phyloP scores from a whole-genome alignment of 1,284 basidiomycete genomes.

The Apiotrichum laibachii region DNA sequence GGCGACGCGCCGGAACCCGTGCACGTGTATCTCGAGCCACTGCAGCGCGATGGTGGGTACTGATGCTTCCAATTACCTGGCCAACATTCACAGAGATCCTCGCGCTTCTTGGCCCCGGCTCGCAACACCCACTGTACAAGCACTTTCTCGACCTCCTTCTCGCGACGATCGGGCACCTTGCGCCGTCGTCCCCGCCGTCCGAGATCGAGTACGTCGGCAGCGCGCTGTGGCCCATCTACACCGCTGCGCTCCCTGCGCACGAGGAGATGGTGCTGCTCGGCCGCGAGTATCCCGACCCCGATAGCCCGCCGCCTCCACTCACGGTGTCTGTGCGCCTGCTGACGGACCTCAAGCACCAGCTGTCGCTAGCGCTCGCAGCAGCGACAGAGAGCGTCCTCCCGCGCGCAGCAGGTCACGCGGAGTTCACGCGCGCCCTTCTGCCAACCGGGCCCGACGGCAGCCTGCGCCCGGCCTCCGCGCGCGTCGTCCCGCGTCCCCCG shows the following conservation, averaged over 20 bases:
- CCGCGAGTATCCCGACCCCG: slow-evolving; percentile 21
- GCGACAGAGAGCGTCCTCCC: slow-evolving; percentile 43
- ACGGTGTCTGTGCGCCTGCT: slow-evolving; percentile 41
- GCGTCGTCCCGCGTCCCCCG: slow-evolving; percentile 31
- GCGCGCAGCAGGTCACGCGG: slow-evolving; percentile 24
- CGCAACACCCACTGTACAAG: slow-evolving; percentile 58
- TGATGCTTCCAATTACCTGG: background rate
- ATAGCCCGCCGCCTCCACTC: slow-evolving; percentile 28
- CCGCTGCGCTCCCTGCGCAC: slow-evolving; percentile 39
- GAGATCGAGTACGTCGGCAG: slow-evolving; percentile 73
- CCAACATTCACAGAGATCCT: slow-evolving; percentile 48
- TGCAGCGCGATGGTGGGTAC: slow-evolving; percentile 61
- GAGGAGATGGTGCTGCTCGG: slow-evolving; percentile 32
- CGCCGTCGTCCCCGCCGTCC: slow-evolving; percentile 57
- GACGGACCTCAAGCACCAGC: slow-evolving; percentile 45
- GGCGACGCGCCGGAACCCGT: slow-evolving; percentile 74
- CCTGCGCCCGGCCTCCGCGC: slow-evolving; percentile 9
- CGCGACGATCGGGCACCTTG: slow-evolving; percentile 64
- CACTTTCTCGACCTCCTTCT: slow-evolving; percentile 66
- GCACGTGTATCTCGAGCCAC: slow-evolving; percentile 62
- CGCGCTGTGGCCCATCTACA: slow-evolving; percentile 69
- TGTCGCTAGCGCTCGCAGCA: slow-evolving; percentile 38
- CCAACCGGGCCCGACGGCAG: slow-evolving; percentile 11
- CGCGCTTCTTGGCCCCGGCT: slow-evolving; percentile 23
- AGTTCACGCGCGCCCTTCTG: slow-evolving; percentile 30